Evolutionary conservation across 345 rosid genomes (phyloP).

Genomic region (Boechera retrofracta): DNA sequence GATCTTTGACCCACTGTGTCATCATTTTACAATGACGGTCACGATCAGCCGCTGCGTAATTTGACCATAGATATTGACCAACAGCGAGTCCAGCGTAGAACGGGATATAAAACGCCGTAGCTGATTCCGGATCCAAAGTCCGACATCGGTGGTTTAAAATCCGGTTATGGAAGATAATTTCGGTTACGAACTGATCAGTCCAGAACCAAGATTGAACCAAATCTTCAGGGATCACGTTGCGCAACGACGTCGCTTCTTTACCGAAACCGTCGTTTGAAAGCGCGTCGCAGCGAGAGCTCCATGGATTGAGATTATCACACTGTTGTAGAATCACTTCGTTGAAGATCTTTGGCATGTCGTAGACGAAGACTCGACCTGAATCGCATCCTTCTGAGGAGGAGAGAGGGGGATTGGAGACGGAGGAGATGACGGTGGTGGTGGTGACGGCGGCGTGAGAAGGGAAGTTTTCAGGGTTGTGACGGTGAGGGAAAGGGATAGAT

Average conservation of each 20-base stretch:
- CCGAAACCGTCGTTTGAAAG: slow-evolving; percentile 80
- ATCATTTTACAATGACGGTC: slow-evolving; percentile 75
- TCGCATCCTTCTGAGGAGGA: slow-evolving; percentile 47
- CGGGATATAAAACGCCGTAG: slow-evolving; percentile 87
- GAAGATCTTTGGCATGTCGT: slow-evolving; percentile 72
- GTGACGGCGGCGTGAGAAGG: slow-evolving; percentile 39
- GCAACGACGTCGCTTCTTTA: slow-evolving; percentile 54
- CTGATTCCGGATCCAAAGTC: slow-evolving; percentile 66
- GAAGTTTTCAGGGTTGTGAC: slow-evolving; percentile 38
- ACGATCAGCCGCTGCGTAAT: slow-evolving; percentile 64
- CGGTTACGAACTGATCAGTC: slow-evolving; percentile 91
- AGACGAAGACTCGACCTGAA: slow-evolving; percentile 71
- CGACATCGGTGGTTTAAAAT: slow-evolving; percentile 75
- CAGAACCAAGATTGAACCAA: slow-evolving; percentile 86
- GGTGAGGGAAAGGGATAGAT: slow-evolving; percentile 53
- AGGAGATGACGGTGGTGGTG: slow-evolving; percentile 22
- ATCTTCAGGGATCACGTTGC: slow-evolving; percentile 59
- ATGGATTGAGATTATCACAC: slow-evolving; percentile 80
- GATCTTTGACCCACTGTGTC: slow-evolving; percentile 69
- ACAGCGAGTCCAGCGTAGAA: slow-evolving; percentile 95
- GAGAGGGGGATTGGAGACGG: slow-evolving; percentile 10
- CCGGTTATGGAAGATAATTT: slow-evolving; percentile 82
- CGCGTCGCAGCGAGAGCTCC: slow-evolving; percentile 89
- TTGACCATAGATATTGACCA: slow-evolving; percentile 74
- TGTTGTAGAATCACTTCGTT: slow-evolving; percentile 65